A percentile compares a stretch with the other conserved stretches of the same genome.
These are phyloP conservation scores for Penicillium canescens DNA, from an alignment of 495 filamentous ascomycete genomes.

Conservation along the genomic window DNA sequence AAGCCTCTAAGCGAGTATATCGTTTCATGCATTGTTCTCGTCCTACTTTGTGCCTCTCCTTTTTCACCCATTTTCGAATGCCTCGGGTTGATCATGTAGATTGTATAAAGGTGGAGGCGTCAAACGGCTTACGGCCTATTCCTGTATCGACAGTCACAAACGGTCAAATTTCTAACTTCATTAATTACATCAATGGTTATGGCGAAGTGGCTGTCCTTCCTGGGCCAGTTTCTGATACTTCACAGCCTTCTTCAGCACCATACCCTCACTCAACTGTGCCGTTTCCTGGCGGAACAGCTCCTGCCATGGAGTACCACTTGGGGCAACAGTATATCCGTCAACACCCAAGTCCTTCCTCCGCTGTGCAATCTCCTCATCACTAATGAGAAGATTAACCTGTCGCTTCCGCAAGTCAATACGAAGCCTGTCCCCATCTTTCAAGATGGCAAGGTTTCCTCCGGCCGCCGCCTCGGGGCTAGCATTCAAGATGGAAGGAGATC, in stretches of 20 bases:
- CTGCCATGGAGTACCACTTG: slow-evolving; percentile 47
- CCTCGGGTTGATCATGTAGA: too few relatives aligned
- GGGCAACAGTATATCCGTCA: slow-evolving; percentile 25
- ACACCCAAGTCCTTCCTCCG: slow-evolving; percentile 53
- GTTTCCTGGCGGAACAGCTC: slow-evolving; percentile 53
- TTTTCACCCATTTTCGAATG: too few relatives aligned
- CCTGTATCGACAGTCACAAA: too few relatives aligned
- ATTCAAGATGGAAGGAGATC: slow-evolving; percentile 55
- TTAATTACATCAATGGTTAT: slow-evolving; percentile 47
- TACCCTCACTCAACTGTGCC: slow-evolving; percentile 51
- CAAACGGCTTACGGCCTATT: too few relatives aligned
- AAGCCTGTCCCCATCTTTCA: slow-evolving; percentile 55
- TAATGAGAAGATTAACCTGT: slow-evolving; percentile 53
- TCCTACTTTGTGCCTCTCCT: too few relatives aligned
- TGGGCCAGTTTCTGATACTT: slow-evolving; percentile 56
- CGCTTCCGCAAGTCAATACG: slow-evolving; percentile 57
- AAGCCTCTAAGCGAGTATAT: too few relatives aligned
- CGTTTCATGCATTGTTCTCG: too few relatives aligned
- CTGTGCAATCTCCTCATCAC: slow-evolving; percentile 61
- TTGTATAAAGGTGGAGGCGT: not conserved
- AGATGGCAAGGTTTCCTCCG: slow-evolving; percentile 56
- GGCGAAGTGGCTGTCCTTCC: slow-evolving; percentile 40
- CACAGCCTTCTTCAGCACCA: slow-evolving; percentile 51
- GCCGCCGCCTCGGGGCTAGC: slow-evolving; percentile 61
- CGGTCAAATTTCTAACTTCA: not conserved